phyloP scores from a whole-genome alignment of 306 rosid genomes.

The Cercis canadensis region DNA sequence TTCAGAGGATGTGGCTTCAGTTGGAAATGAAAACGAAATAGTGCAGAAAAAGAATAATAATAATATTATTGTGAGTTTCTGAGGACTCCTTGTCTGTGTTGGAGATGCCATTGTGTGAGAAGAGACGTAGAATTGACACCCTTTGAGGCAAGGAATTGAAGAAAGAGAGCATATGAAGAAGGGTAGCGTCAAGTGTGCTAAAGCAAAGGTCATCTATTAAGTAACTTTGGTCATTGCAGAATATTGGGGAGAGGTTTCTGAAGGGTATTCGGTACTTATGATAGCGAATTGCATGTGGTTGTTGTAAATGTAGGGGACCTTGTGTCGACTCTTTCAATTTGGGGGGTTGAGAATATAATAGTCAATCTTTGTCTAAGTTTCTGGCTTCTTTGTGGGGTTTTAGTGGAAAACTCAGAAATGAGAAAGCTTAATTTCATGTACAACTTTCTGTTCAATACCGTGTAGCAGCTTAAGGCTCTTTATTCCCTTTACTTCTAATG shows the following conservation, averaged over 20 bases:
- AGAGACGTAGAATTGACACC: conserved; percentile 20
- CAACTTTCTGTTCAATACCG: neutral
- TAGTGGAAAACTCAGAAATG: conserved; percentile 23
- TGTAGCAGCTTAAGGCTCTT: conserved; percentile 28
- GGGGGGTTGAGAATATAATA: conserved; percentile 25
- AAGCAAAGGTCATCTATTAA: conserved; percentile 31
- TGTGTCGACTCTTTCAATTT: conserved; percentile 35
- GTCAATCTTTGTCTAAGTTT: conserved; percentile 29
- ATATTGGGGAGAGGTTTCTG: too few species aligned
- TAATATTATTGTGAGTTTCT: neutral
- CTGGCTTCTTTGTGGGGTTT: neutral
- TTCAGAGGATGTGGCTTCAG: conserved; percentile 34
- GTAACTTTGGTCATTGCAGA: conserved; percentile 35
- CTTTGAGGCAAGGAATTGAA: conserved; percentile 19
- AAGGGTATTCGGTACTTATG: conserved; percentile 32
- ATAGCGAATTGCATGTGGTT: conserved; percentile 67
- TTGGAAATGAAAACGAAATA: conserved; percentile 33
- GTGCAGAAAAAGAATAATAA: conserved; percentile 29
- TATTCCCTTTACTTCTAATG: conserved; percentile 45
- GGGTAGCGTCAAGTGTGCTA: neutral
- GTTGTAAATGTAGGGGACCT: conserved; percentile 67
- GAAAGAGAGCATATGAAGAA: conserved; percentile 33
- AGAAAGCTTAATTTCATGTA: conserved; percentile 7
- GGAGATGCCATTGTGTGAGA: conserved; percentile 41
- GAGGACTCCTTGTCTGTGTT: conserved; percentile 38